phyloP scores from a whole-genome alignment of 2,329 filamentous ascomycete species.

The Ophiostoma tasmaniense region DNA sequence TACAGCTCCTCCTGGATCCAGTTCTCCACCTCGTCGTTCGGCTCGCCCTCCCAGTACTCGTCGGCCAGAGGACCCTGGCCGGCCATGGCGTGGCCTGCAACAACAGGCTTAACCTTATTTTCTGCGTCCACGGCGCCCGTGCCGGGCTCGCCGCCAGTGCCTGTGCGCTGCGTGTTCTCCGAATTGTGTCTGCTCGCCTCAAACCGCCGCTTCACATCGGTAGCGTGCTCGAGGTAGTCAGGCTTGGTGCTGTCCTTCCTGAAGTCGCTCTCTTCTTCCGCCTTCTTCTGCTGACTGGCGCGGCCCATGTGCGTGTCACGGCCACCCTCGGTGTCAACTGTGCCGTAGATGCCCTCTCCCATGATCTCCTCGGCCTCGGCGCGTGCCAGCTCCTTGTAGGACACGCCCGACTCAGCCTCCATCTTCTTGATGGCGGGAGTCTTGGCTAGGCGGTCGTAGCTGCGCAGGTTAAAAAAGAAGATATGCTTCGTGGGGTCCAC shows the following conservation, averaged over 20 bases:
- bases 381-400: constrained; percentile 77
- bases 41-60: constrained; percentile 67
- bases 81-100: constrained; percentile 78
- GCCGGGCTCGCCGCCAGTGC: background rate
- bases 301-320: constrained; percentile 43
- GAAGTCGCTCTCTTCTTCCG: constrained; percentile 30
- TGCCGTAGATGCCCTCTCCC: constrained; percentile 61
- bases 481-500: constrained; percentile 73
- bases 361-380: constrained; percentile 87
- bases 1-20: constrained; percentile 97
- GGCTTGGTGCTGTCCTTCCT: constrained; percentile 24
- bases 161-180: background rate
- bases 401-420: constrained; percentile 70
- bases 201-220: constrained; percentile 44
- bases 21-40: constrained; percentile 70
- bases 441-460: constrained; percentile 85
- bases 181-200: constrained; percentile 31
- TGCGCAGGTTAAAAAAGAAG: constrained; percentile 88
- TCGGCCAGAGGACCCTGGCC: constrained; percentile 49
- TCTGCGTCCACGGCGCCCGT: background rate
- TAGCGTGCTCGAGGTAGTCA: constrained; percentile 33
- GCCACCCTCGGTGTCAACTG: constrained; percentile 36
- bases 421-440: constrained; percentile 64
- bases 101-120: constrained; percentile 34
- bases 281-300: constrained; percentile 27